Evolutionary conservation across 805 yeast species (phyloP).

Genomic region (Clavispora carvajalis): DNA sequence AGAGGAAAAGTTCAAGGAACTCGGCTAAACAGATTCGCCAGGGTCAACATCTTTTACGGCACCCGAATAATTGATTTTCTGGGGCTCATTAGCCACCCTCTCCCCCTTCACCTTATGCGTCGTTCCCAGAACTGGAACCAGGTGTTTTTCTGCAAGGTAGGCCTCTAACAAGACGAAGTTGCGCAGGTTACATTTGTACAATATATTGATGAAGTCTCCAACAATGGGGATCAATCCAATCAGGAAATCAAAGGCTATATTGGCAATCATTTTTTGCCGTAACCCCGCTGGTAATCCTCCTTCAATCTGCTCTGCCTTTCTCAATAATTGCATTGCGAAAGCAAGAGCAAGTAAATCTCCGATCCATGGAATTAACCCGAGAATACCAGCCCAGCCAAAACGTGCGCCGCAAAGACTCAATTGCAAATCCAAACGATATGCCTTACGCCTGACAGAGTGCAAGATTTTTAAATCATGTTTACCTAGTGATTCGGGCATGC

Average conservation of each 20-base stretch:
- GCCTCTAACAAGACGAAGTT: conserved; percentile 27
- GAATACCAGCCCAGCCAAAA: conserved; percentile 39
- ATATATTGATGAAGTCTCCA: conserved; percentile 19
- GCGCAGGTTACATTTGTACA: conserved; percentile 23
- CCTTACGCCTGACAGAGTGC: conserved; percentile 31
- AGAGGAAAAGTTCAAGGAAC: conserved; percentile 11
- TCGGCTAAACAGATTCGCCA: not conserved
- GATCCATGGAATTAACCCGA: conserved; percentile 39
- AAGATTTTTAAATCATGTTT: conserved; percentile 28
- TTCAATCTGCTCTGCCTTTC: conserved; percentile 28
- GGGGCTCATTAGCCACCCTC: too few relatives aligned
- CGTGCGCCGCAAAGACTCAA: conserved; percentile 36
- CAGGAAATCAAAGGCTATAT: conserved; percentile 34
- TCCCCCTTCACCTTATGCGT: too few relatives aligned
- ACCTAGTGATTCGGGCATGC: conserved; percentile 31
- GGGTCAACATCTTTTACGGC: not conserved
- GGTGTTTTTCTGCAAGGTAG: conserved; percentile 31
- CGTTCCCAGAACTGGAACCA: not conserved
- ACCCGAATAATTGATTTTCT: too few relatives aligned
- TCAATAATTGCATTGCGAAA: conserved; percentile 28
- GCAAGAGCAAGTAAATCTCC: conserved; percentile 29
- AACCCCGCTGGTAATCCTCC: conserved; percentile 33
- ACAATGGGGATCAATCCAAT: conserved; percentile 30
- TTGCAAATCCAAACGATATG: conserved; percentile 36
- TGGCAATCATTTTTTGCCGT: conserved; percentile 32